Percentiles rank a stretch among this genome's conserved stretches.
Evolutionary conservation across 495 filamentous ascomycete genomes (phyloP).

Genomic region (Aspergillus panamensis): DNA sequence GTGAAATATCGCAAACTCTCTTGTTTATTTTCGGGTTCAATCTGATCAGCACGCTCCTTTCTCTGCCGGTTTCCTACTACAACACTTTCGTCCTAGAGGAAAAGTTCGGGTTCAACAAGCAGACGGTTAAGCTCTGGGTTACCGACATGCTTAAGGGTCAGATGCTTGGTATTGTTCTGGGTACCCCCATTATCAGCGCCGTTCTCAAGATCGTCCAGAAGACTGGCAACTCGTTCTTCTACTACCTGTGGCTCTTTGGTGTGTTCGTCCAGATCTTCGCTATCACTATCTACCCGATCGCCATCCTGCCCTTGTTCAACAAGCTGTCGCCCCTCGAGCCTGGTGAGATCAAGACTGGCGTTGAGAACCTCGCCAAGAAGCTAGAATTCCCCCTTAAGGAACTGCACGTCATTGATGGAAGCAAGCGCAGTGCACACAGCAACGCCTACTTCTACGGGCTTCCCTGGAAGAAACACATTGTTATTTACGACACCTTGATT

Average conservation of each 20-base stretch:
- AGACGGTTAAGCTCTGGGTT: conserved; percentile 83
- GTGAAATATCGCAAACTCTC: conserved; percentile 91
- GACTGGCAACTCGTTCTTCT: conserved; percentile 91
- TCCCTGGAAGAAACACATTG: conserved; percentile 99
- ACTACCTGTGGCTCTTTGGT: conserved; percentile 93
- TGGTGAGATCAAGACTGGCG: conserved; percentile 79
- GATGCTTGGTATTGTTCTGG: conserved; percentile 71
- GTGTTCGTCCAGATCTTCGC: conserved; percentile 84
- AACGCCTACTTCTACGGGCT: conserved; percentile 98
- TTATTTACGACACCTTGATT: conserved; percentile 96
- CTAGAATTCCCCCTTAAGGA: conserved; percentile 88
- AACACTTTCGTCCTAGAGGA: conserved; percentile 93
- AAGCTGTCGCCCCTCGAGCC: conserved; percentile 90
- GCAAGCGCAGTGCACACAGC: conserved; percentile 93
- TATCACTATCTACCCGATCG: conserved; percentile 93
- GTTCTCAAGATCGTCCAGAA: conserved; percentile 89
- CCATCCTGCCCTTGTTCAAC: conserved; percentile 95
- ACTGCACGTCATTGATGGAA: conserved; percentile 94
- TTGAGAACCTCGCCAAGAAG: conserved; percentile 78
- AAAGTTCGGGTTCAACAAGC: conserved; percentile 98
- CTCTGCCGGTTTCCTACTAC: conserved; percentile 82
- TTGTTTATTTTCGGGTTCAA: conserved; percentile 88
- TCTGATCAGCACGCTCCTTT: conserved; percentile 70
- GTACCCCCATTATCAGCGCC: conserved; percentile 80
- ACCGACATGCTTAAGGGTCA: conserved; percentile 91